Base-by-base conservation (phyloP, 192 early-diverging fungal species). In the Bifiguratus adelaidae region DNA sequence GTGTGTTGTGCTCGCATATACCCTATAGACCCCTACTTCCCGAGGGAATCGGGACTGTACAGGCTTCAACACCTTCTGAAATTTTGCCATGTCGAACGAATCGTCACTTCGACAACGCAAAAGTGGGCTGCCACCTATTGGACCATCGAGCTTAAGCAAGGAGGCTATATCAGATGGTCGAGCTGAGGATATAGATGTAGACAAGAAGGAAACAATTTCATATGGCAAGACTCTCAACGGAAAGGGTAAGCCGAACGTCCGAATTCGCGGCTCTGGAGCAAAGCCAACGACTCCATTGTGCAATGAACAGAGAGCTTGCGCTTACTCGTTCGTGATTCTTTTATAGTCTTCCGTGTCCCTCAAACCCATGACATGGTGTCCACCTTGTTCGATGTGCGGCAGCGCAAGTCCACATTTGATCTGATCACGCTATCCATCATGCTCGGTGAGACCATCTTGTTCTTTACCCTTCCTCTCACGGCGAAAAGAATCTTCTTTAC, bases 361-460 rank as follows among this genome's bases (percentile, higher is more conserved):
- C 61, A 66, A 35, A 86, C 86, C 11, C 67, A 69, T 41, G 80
- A 89, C 46, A 82, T 92, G 76, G 46, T 92, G 51, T 65, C 72
- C 27, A 70, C 83, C 13, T 71, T 92, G 27, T 81, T 92, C 56
- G 80, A 80, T 51, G 76, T 76, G 13, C 45, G 68, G 37, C 64
- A 67, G 44, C 71, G 75, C 57, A 84, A 88, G 58, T 77, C 82
- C 13, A 53, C 76, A 20, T 92, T 92, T 62, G 89, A 92, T 50
- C 42, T 73, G 28, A 19, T 81, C 24, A 86, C 79, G 8, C 49
- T 89, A 30, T 65, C 55, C 30, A 71, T 76, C 16, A 81, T 90
- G 55, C 70, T 71, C 20, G 44, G 74, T 12, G 72, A 85, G 44
- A 65, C 86, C 51, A 37, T 71, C n/a, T 50, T 86, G 28, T 81